phyloP scores from a whole-genome alignment of 441 rosid genomes.

The Gossypium gossypioides region DNA sequence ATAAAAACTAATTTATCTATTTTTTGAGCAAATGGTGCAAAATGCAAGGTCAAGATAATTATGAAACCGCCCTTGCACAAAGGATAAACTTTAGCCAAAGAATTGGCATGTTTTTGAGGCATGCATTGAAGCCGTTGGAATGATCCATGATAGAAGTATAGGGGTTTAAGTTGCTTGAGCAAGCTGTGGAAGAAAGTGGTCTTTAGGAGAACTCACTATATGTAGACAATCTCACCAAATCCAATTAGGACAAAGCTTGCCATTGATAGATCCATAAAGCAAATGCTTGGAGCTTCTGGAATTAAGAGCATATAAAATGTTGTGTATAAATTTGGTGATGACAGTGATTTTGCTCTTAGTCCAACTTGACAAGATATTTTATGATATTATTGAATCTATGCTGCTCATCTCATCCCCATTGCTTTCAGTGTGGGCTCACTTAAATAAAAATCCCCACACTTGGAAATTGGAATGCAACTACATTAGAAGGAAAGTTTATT shows the following conservation, averaged over 20 bases:
- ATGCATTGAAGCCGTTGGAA: too few species aligned
- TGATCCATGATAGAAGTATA: too few species aligned
- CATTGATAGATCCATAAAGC: background rate
- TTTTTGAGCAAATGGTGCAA: too few species aligned
- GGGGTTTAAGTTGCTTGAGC: too few species aligned
- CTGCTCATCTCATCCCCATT: background rate
- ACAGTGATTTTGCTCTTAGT: background rate
- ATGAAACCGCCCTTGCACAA: slow-evolving; percentile 86
- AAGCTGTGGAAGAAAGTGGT: too few species aligned
- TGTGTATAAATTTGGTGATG: background rate
- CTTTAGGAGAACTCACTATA: too few species aligned
- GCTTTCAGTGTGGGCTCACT: background rate
- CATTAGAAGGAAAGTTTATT: background rate
- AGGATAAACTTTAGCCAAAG: slow-evolving; percentile 78
- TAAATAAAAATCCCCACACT: background rate
- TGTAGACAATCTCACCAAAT: too few species aligned
- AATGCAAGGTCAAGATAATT: slow-evolving; percentile 39
- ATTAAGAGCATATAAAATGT: background rate
- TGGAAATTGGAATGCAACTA: background rate
- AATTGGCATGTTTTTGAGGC: background rate
- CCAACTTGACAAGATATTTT: background rate
- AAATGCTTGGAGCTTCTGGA: background rate
- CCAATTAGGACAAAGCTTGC: background rate
- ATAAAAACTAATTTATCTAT: background rate
- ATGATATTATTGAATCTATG: background rate